Conservation (phyloP, 306 rosid genomes). For the Comarum palustre region DNA sequence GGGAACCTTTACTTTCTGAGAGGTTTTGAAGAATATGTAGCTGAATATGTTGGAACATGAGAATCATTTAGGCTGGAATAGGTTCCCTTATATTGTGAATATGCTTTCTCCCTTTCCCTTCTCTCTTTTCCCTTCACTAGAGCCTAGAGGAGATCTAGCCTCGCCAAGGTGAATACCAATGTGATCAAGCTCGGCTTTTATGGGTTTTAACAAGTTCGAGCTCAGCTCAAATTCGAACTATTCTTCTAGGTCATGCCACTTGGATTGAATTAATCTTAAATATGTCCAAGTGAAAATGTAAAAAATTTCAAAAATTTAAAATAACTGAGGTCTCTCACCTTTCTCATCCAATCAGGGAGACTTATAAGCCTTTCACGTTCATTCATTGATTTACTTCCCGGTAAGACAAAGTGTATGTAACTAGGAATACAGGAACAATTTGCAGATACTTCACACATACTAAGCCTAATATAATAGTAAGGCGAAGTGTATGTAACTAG, state of each 20-base stretch:
- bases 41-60: slow-evolving; percentile 33
- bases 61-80: slow-evolving; percentile 14
- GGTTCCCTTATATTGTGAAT: not conserved
- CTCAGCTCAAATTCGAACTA: not conserved
- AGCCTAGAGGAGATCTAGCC: not conserved
- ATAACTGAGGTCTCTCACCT: not conserved
- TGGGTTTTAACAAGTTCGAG: not conserved
- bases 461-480: not conserved
- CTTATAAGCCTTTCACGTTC: not conserved
- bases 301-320: not conserved
- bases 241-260: too few species aligned
- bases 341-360: not conserved
- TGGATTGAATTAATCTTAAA: not conserved
- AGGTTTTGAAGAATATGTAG: slow-evolving; percentile 3
- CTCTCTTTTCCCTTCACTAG: not conserved
- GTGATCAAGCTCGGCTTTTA: not conserved
- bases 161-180: not conserved
- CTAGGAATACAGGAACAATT: not conserved
- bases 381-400: not conserved
- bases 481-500: not conserved
- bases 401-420: not conserved
- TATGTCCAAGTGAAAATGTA: not conserved
- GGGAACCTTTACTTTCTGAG: slow-evolving; percentile 34
- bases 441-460: not conserved
- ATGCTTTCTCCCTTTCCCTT: not conserved